phyloP scores from a whole-genome alignment of 2,329 filamentous ascomycete species.

The Sporothrix protearum region DNA sequence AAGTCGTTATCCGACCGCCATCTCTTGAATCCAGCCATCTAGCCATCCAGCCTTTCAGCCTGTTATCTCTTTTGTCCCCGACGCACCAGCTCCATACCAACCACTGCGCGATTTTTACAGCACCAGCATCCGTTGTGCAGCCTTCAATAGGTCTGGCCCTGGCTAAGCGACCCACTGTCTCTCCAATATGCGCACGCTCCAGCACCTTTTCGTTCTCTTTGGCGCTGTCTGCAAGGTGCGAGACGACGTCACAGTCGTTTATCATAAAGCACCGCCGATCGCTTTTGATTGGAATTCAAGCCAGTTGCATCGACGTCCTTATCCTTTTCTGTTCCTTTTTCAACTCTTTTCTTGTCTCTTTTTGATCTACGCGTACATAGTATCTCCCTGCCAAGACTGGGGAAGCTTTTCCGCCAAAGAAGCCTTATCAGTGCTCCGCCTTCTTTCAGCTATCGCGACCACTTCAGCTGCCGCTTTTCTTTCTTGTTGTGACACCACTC shows the following conservation, averaged over 20 bases:
- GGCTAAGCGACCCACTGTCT: not conserved
- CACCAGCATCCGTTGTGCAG: not conserved
- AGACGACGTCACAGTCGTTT: not conserved
- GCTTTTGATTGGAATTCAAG: not conserved
- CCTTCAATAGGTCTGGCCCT: not conserved
- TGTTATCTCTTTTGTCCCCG: not conserved
- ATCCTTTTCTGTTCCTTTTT: not conserved
- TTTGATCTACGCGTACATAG: too few relatives aligned
- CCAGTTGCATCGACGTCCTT: not conserved
- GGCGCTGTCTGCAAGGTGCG: not conserved
- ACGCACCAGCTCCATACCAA: not conserved
- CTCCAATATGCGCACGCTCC: not conserved
- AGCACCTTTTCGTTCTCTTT: not conserved
- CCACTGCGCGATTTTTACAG: slow-evolving; percentile 11
- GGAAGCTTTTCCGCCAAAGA: not conserved
- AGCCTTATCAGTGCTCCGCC: not conserved
- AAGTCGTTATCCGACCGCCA: slow-evolving; percentile 6
- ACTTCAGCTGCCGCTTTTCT: not conserved
- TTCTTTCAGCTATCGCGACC: not conserved
- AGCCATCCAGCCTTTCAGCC: not conserved
- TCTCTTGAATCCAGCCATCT: not conserved
- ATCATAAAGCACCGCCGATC: not conserved
- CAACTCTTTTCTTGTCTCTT: not conserved
- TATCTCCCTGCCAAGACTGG: not conserved
- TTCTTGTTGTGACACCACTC: not conserved